phyloP scores from a whole-genome alignment of 306 rosid species.

The Acacia confusa region DNA sequence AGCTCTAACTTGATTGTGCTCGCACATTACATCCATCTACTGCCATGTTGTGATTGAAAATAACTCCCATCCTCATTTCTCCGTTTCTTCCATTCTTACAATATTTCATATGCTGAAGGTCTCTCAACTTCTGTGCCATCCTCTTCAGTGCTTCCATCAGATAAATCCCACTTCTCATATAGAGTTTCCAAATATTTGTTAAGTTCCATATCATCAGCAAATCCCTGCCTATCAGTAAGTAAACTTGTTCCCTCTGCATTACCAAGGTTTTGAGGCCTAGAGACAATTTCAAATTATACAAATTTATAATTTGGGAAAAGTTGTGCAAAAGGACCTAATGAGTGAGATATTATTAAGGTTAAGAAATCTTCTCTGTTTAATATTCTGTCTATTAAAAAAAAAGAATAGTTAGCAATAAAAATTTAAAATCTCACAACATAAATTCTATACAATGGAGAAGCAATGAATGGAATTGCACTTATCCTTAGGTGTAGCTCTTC shows the following conservation, averaged over 20 bases:
- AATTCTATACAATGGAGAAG: too few species aligned
- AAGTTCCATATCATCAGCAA: constrained; percentile 25
- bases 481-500: too few species aligned
- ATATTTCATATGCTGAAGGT: constrained; percentile 69
- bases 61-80: constrained; percentile 49
- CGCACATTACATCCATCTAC: constrained; percentile 19
- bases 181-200: constrained; percentile 18
- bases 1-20: not conserved
- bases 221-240: not conserved
- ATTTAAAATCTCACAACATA: too few species aligned
- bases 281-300: constrained; percentile 23
- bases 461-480: too few species aligned
- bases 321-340: too few species aligned
- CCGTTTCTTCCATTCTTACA: constrained; percentile 72
- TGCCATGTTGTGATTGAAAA: constrained; percentile 39
- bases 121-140: constrained; percentile 34
- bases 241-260: constrained; percentile 28
- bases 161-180: constrained; percentile 28
- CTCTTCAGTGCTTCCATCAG: constrained; percentile 40
- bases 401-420: too few species aligned
- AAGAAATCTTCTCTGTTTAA: too few species aligned
- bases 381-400: too few species aligned
- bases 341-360: too few species aligned
- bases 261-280: constrained; percentile 27
- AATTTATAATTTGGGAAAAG: too few species aligned